phyloP scores from a whole-genome alignment of 495 filamentous ascomycete genomes.

The Tuber calosporum region DNA sequence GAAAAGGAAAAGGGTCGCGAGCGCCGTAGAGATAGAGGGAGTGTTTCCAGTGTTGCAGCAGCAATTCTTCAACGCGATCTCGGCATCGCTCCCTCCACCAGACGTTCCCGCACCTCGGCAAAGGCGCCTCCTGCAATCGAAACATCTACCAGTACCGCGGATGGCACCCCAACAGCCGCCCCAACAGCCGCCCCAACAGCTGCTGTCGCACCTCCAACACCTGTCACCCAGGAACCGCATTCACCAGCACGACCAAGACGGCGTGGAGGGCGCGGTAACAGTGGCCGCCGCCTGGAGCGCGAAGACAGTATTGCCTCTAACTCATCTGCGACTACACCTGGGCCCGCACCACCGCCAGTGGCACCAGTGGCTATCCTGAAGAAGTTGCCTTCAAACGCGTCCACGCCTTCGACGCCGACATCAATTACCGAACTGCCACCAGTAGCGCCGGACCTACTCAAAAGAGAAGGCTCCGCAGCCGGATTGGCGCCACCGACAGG shows the following conservation, averaged over 20 bases:
- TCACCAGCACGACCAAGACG: conserved; percentile 30
- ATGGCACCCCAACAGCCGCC: conserved; percentile 33
- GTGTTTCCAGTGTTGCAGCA: conserved; percentile 65
- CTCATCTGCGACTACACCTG: conserved; percentile 19
- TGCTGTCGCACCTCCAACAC: conserved; percentile 33
- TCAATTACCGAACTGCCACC: conserved; percentile 39
- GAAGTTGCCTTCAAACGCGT: conserved; percentile 33
- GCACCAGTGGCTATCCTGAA: conserved; percentile 45
- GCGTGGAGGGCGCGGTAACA: conserved; percentile 27
- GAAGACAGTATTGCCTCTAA: conserved; percentile 38
- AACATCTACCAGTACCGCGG: conserved; percentile 40
- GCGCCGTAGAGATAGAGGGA: conserved; percentile 33
- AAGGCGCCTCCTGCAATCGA: conserved; percentile 43
- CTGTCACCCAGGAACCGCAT: conserved; percentile 35
- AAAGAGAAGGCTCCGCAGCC: conserved; percentile 31
- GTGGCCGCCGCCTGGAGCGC: conserved; percentile 21
- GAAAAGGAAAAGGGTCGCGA: conserved; percentile 45
- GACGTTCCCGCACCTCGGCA: conserved; percentile 46
- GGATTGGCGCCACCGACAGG: conserved; percentile 37
- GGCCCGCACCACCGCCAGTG: conserved; percentile 11
- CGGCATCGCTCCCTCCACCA: conserved; percentile 54
- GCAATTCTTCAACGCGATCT: conserved; percentile 85
- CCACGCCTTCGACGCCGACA: conserved; percentile 2
- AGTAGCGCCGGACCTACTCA: conserved; percentile 26
- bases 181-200: conserved; percentile 33